phyloP scores from a whole-genome alignment of 257 asterid genomes.

The Salvia miltiorrhiza region DNA sequence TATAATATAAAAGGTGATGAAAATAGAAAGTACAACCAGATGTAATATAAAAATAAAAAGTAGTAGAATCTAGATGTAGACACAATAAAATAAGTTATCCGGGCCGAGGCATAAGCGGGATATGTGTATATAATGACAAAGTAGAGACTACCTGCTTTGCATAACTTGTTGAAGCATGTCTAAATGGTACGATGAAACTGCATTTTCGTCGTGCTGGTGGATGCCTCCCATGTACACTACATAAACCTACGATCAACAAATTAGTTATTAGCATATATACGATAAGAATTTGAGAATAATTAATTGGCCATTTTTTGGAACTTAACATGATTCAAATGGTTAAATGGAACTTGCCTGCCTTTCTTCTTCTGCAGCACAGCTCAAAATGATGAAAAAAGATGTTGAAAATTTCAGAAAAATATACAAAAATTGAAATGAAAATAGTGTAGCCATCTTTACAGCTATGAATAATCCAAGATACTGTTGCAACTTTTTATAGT shows the following conservation, averaged over 20 bases:
- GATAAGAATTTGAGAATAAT: no score
- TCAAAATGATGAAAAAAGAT: not conserved
- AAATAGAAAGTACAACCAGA: no score
- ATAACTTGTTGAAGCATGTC: conserved; percentile 21
- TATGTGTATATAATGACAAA: no score
- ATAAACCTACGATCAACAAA: conserved; percentile 6
- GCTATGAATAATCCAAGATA: not conserved
- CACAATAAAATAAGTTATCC: no score
- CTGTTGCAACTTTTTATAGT: not conserved
- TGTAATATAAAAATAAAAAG: no score
- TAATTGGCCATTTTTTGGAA: no score
- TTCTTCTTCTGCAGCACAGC: conserved; percentile 7
- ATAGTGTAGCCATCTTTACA: not conserved
- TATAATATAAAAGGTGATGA: not conserved
- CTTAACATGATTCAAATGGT: not conserved
- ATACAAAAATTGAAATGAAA: not conserved
- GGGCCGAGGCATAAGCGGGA: no score
- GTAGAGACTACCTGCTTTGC: conserved; percentile 15
- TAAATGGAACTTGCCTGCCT: conserved; percentile 1
- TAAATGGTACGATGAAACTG: not conserved
- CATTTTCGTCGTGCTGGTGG: not conserved
- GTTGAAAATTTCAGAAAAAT: not conserved
- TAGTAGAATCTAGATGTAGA: no score
- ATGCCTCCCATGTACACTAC: conserved; percentile 29
- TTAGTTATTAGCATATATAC: not conserved